A percentile compares a stretch with the other conserved stretches of the same genome.
Conservation (phyloP, 345 rosid species). For the Euclidium syriacum region DNA sequence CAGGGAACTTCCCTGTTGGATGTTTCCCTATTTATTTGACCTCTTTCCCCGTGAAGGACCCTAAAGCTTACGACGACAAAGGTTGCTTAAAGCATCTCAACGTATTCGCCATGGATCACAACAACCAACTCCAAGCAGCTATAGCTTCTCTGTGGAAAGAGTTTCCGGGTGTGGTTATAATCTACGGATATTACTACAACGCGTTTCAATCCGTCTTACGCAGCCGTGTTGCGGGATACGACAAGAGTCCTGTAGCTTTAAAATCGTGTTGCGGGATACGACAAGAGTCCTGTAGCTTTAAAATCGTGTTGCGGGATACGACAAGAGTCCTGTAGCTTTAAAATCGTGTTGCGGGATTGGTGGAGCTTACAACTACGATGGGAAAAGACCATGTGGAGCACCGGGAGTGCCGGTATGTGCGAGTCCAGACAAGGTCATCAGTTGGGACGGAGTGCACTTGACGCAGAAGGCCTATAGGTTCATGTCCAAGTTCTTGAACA, state of each 20-base stretch:
- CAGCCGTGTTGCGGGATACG: no score
- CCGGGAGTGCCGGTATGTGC: conserved; percentile 24
- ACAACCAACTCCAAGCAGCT: conserved; percentile 19
- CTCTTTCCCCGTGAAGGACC: conserved; percentile 9
- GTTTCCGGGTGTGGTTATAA: conserved; percentile 9
- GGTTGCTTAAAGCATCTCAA: conserved; percentile 17
- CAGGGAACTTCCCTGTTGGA: conserved; percentile 20
- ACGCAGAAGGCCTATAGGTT: conserved; percentile 25
- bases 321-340: conserved; percentile 3
- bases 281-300: no score
- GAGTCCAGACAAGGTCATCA: conserved; percentile 13
- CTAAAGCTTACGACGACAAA: conserved; percentile 23
- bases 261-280: no score
- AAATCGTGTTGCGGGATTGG: conserved; percentile 32
- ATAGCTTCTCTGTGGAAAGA: conserved; percentile 6
- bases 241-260: no score
- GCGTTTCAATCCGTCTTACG: conserved; percentile 14
- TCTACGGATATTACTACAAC: conserved; percentile 21
- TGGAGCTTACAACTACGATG: conserved; percentile 22
- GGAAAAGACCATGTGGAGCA: conserved; percentile 23
- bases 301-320: conserved; percentile 10
- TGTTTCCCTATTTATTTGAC: conserved; percentile 27
- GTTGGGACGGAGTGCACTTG: conserved; percentile 40
- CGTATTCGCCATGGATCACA: conserved; percentile 16
- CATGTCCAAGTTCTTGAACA: conserved; percentile 23